A percentile compares a stretch with the other conserved stretches of the same genome.
Evolutionary conservation across 495 filamentous ascomycete genomes (phyloP).

Genomic region (Aspergillus conjunctus): DNA sequence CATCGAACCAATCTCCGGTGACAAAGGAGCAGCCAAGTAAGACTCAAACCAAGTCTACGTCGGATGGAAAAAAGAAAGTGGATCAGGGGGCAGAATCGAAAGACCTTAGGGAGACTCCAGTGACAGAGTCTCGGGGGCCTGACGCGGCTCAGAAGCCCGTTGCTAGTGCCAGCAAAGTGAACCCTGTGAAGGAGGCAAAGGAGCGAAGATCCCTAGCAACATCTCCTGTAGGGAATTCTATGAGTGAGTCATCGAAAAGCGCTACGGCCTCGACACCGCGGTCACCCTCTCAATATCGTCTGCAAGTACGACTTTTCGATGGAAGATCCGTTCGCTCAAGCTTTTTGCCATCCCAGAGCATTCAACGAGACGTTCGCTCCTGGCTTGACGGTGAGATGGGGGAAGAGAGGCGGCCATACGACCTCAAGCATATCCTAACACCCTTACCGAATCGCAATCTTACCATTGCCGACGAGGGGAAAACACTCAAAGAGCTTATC

Average conservation of each 20-base stretch:
- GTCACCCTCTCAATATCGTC: slow-evolving; percentile 49
- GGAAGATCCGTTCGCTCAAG: slow-evolving; percentile 73
- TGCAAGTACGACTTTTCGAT: slow-evolving; percentile 85
- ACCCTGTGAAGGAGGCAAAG: slow-evolving; percentile 6
- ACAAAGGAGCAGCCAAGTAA: slow-evolving; percentile 1
- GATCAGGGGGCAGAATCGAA: slow-evolving; percentile 1
- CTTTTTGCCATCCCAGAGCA: slow-evolving; percentile 65
- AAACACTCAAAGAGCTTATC: slow-evolving; percentile 64
- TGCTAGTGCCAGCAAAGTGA: slow-evolving; percentile 24
- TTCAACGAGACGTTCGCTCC: slow-evolving; percentile 67
- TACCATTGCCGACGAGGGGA: slow-evolving; percentile 70
- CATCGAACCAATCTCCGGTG: background rate
- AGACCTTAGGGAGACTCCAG: slow-evolving; percentile 1
- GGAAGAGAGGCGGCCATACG: slow-evolving; percentile 64
- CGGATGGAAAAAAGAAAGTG: slow-evolving; percentile 11
- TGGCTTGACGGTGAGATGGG: slow-evolving; percentile 68
- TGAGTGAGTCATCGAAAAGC: slow-evolving; percentile 19
- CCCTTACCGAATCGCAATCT: slow-evolving; percentile 76
- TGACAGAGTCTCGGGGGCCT: slow-evolving; percentile 13
- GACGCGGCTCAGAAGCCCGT: slow-evolving; percentile 14
- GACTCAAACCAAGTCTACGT: background rate
- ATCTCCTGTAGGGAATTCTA: background rate
- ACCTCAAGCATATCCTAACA: slow-evolving; percentile 80
- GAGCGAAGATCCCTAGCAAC: slow-evolving; percentile 6
- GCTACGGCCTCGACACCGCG: slow-evolving; percentile 22